Evolutionary conservation across 2,329 filamentous ascomycete genomes (phyloP).

Genomic region (Diaporthe vaccinii): DNA sequence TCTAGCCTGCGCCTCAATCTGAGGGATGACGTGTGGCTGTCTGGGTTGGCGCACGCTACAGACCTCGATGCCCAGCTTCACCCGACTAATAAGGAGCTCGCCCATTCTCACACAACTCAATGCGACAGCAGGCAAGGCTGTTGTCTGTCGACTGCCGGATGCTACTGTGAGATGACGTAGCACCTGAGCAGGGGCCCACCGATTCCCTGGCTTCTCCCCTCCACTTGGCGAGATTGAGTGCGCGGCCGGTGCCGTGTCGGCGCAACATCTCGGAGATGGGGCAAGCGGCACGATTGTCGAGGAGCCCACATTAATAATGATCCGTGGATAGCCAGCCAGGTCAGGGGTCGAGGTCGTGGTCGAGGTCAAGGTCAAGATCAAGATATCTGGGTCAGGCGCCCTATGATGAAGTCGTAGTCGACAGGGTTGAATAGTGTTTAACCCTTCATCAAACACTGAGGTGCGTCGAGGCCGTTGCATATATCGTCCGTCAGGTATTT

Average conservation of each 20-base stretch:
- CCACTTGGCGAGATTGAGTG: constrained; percentile 26
- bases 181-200: constrained; percentile 18
- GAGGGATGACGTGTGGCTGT: constrained; percentile 19
- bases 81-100: background rate
- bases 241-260: constrained; percentile 32
- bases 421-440: constrained; percentile 13
- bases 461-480: background rate
- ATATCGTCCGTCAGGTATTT: background rate
- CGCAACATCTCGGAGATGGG: constrained; percentile 19
- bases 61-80: background rate
- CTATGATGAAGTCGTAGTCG: background rate
- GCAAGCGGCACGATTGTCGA: constrained; percentile 27
- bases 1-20: background rate
- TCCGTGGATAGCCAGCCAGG: constrained; percentile 23
- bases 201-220: background rate
- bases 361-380: constrained; percentile 4
- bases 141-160: constrained; percentile 10
- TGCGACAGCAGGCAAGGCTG: constrained; percentile 26
- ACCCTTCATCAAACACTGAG: constrained; percentile 10
- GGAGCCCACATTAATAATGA: constrained; percentile 21
- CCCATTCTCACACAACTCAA: background rate
- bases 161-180: constrained; percentile 33
- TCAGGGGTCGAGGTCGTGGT: constrained; percentile 7
- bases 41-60: background rate
- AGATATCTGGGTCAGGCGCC: background rate